Evolutionary conservation across 1,284 basidiomycete genomes (phyloP).

Genomic region (Cutaneotrichosporon sp.): DNA sequence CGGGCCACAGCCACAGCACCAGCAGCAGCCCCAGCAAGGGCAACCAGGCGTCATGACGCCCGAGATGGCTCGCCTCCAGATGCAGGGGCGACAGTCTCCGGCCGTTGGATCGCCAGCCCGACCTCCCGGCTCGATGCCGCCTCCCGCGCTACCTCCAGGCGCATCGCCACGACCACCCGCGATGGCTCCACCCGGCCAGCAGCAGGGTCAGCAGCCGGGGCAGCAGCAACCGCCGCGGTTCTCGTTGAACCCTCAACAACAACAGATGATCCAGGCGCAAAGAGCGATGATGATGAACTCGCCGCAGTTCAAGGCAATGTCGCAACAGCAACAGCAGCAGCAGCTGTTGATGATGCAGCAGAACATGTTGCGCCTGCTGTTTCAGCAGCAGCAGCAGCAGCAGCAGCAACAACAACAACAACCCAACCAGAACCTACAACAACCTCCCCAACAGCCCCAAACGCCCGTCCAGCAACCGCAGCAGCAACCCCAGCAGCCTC

Average conservation of each 20-base stretch:
- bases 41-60: slow-evolving; percentile 21
- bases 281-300: slow-evolving; percentile 24
- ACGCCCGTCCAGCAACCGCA: slow-evolving; percentile 25
- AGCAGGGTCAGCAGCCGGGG: neutral
- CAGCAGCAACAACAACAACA: slow-evolving; percentile 32
- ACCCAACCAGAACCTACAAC: slow-evolving; percentile 30
- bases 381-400: too few relatives aligned
- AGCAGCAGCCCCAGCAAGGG: slow-evolving; percentile 31
- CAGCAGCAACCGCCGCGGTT: slow-evolving; percentile 9
- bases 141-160: slow-evolving; percentile 23
- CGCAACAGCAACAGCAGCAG: slow-evolving; percentile 41
- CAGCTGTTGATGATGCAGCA: slow-evolving; percentile 39
- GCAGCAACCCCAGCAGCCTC: slow-evolving; percentile 8
- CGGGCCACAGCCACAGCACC: slow-evolving; percentile 24
- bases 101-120: slow-evolving; percentile 23
- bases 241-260: slow-evolving; percentile 37
- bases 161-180: slow-evolving; percentile 24
- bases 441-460: slow-evolving; percentile 27
- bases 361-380: slow-evolving; percentile 32
- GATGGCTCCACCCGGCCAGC: slow-evolving; percentile 17
- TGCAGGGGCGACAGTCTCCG: slow-evolving; percentile 30
- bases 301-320: slow-evolving; percentile 34
- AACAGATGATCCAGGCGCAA: slow-evolving; percentile 35
- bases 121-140: slow-evolving; percentile 24
- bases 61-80: slow-evolving; percentile 26